phyloP scores from a whole-genome alignment of 2,329 filamentous ascomycete species.

The Hirsutella thompsonii region DNA sequence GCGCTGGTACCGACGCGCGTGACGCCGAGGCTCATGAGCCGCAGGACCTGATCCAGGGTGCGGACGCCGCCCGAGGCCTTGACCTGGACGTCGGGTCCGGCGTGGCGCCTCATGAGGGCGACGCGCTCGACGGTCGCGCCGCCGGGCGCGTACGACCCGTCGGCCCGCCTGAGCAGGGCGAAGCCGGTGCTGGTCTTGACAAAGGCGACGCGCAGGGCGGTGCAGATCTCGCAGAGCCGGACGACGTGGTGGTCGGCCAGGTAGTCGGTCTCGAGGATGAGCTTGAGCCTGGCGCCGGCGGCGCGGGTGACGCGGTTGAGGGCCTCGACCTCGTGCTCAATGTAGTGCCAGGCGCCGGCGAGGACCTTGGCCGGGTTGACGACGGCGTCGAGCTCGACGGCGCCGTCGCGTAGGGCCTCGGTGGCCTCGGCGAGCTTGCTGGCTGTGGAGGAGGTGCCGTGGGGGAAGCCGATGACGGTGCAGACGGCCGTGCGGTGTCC shows the following conservation, averaged over 20 bases:
- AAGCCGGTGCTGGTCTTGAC: constrained; percentile 50
- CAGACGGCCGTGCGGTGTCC: constrained; percentile 36
- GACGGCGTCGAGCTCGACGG: constrained; percentile 46
- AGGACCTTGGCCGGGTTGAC: constrained; percentile 47
- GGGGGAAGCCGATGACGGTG: constrained; percentile 47
- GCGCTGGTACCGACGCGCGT: constrained; percentile 43
- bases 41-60: constrained; percentile 41
- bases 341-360: constrained; percentile 42
- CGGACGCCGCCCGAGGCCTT: constrained; percentile 46
- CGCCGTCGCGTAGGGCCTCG: constrained; percentile 32
- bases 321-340: constrained; percentile 33
- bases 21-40: constrained; percentile 39
- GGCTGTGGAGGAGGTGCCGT: constrained; percentile 40
- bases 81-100: constrained; percentile 31
- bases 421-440: constrained; percentile 41
- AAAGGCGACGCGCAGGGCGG: constrained; percentile 35
- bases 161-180: constrained; percentile 41
- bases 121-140: constrained; percentile 39
- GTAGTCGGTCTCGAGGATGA: constrained; percentile 52
- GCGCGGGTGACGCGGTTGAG: constrained; percentile 34
- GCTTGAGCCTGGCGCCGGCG: constrained; percentile 35
- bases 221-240: constrained; percentile 41
- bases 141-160: constrained; percentile 37
- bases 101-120: constrained; percentile 37
- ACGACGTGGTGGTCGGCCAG: constrained; percentile 35